phyloP scores from a whole-genome alignment of 305 asterid species.

The Vinca major region DNA sequence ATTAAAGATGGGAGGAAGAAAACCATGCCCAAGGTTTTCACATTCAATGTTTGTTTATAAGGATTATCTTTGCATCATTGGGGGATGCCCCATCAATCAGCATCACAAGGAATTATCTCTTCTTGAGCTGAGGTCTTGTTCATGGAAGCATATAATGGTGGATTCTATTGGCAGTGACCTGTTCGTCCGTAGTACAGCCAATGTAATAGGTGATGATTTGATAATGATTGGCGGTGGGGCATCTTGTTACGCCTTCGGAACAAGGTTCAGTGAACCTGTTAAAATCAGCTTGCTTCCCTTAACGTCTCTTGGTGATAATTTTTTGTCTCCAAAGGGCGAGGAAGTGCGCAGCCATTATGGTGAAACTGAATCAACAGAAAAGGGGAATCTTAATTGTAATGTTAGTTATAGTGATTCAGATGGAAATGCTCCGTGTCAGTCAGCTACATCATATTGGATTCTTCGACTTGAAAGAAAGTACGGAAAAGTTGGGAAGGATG shows the following conservation, averaged over 20 bases:
- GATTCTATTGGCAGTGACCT: slow-evolving; percentile 50
- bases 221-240: slow-evolving; percentile 91
- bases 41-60: slow-evolving; percentile 74
- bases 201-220: slow-evolving; percentile 50
- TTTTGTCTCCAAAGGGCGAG: slow-evolving; percentile 13
- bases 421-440: slow-evolving; percentile 22
- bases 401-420: slow-evolving; percentile 28
- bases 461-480: slow-evolving; percentile 53
- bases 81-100: slow-evolving; percentile 84
- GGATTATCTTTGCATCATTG: slow-evolving; percentile 60
- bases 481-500: slow-evolving; percentile 74
- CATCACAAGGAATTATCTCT: slow-evolving; percentile 48
- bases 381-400: slow-evolving; percentile 26
- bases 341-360: slow-evolving; percentile 23
- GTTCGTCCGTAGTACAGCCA: slow-evolving; percentile 79
- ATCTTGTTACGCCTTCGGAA: slow-evolving; percentile 96
- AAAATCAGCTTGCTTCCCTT: slow-evolving; percentile 50
- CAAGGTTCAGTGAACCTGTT: slow-evolving; percentile 81
- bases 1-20: slow-evolving; percentile 41
- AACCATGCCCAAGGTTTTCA: slow-evolving; percentile 76
- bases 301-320: slow-evolving; percentile 26
- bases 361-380: slow-evolving; percentile 14
- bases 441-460: slow-evolving; percentile 37
- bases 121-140: slow-evolving; percentile 44
- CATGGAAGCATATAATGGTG: slow-evolving; percentile 59